phyloP scores from a whole-genome alignment of 768 basidiomycete genomes.

The Lentinula detonsa region DNA sequence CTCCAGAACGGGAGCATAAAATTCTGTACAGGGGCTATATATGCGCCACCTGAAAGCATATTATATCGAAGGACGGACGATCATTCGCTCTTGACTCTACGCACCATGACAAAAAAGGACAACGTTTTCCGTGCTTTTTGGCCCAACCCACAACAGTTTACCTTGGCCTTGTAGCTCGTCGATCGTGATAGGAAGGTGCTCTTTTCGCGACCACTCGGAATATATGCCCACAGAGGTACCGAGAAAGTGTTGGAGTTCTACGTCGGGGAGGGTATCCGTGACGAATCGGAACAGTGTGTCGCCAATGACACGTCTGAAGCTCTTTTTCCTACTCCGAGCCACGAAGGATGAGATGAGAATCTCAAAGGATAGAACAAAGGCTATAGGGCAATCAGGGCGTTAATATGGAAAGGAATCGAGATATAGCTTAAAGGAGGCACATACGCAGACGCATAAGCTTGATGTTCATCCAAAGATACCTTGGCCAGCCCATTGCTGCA shows the following conservation, averaged over 20 bases:
- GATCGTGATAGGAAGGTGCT: slow-evolving; percentile 11
- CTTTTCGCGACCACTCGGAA: slow-evolving; percentile 12
- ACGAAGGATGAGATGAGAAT: background rate
- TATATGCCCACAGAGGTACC: slow-evolving; percentile 10
- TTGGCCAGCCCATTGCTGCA: background rate
- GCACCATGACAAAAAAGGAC: slow-evolving; percentile 27
- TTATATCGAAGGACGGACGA: background rate
- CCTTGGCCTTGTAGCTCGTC: slow-evolving; percentile 22
- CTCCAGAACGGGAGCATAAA: slow-evolving; percentile 4
- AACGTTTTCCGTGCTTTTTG: slow-evolving; percentile 23
- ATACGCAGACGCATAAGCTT: background rate
- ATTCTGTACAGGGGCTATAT: slow-evolving; percentile 3
- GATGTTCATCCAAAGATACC: background rate
- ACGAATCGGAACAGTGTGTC: background rate
- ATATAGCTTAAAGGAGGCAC: background rate
- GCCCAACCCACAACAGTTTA: slow-evolving; percentile 26
- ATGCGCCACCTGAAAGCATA: slow-evolving; percentile 5
- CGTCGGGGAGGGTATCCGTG: background rate
- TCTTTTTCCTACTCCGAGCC: background rate
- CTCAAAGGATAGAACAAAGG: background rate
- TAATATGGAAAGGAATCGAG: too few species aligned
- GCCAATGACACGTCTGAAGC: background rate
- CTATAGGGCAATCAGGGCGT: background rate
- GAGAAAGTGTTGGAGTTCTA: background rate
- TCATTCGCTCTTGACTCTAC: background rate